Base-by-base conservation (phyloP, 306 rosid species). In the Oxytropis ochrocephala region DNA sequence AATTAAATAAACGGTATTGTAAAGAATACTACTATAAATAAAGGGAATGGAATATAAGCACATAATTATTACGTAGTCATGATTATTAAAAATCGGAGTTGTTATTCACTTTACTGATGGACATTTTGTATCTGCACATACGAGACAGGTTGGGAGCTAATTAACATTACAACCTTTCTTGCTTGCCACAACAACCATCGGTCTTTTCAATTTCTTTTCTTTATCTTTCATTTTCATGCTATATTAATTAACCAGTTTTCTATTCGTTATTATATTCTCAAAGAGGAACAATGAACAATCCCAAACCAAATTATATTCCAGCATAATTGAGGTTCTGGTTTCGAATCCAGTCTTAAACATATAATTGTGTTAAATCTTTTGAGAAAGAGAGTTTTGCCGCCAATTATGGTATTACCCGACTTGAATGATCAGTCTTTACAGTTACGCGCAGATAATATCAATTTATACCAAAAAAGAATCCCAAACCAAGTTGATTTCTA, bases 221-320 rank as follows among this genome's bases (percentile, higher is more conserved):
- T 13, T 1, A 7, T 58, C 29, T 27, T 46, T 55, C 48, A 17
- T 39, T 47, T 50, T 8, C 12, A 13, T 33, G 8, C 38, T 63
- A 69, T 32, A 51, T 61, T 66, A 13, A 48, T 68, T 42, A 36
- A 50, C 35, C n/a, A 61, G 29, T 4, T 70, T 73, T 53, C 47
- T 41, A 41, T 6, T 48, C 9, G 8, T 38, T 32, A n/a, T 32
- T 32, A 17, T 52, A 56, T 75, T 44, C 35, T 42, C 61, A 18
- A 62, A 51, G 71, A 60, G 56, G 71, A 76, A n/a, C n/a, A n/a
- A n/a, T n/a, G n/a, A n/a, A 52, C 79, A 69, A 56, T 53, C 75
- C 61, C 64, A 67, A 62, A 39, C 57, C 44, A 64, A 75, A 38
- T 78, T 76, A n/a, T n/a, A n/a, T n/a, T n/a, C n/a, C n/a, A n/a